phyloP scores from a whole-genome alignment of 2,329 filamentous ascomycete genomes.

The Fusarium tjaetaba region DNA sequence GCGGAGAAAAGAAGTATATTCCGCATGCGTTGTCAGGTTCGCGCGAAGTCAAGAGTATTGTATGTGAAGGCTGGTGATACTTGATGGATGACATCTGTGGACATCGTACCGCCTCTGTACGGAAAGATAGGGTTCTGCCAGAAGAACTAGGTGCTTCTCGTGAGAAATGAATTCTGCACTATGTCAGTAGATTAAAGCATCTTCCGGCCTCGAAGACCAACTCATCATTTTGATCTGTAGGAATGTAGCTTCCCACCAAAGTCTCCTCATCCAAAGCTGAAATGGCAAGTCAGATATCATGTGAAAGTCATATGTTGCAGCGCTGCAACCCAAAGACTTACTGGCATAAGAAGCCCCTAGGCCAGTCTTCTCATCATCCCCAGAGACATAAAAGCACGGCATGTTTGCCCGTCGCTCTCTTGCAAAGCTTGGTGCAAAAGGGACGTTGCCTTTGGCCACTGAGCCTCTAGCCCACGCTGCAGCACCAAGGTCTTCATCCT shows the following conservation, averaged over 20 bases:
- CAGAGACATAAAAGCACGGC: slow-evolving; percentile 53
- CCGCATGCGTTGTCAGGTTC: slow-evolving; percentile 46
- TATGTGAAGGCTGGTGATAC: slow-evolving; percentile 56
- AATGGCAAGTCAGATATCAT: slow-evolving; percentile 5
- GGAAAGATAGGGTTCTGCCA: slow-evolving; percentile 35
- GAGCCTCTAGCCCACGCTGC: slow-evolving; percentile 53
- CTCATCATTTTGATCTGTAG: slow-evolving; percentile 55
- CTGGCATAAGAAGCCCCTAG: slow-evolving; percentile 57
- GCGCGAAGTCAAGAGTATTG: slow-evolving; percentile 55
- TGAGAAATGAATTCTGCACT: slow-evolving; percentile 31
- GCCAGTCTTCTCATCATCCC: slow-evolving; percentile 51
- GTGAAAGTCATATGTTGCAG: not conserved
- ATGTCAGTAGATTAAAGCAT: not conserved
- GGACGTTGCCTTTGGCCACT: slow-evolving; percentile 53
- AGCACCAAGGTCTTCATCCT: slow-evolving; percentile 42
- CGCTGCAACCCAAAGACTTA: slow-evolving; percentile 44
- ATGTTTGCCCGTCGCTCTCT: slow-evolving; percentile 48
- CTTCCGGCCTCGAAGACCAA: slow-evolving; percentile 36
- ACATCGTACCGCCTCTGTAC: slow-evolving; percentile 51
- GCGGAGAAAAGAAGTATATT: slow-evolving; percentile 53
- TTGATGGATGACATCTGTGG: slow-evolving; percentile 58
- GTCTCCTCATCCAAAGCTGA: slow-evolving; percentile 49
- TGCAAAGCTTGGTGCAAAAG: slow-evolving; percentile 47
- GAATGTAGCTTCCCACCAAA: slow-evolving; percentile 55
- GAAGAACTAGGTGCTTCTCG: slow-evolving; percentile 32